Base-by-base conservation (phyloP, 331 rosid genomes). In the Stylosanthes scabra region DNA sequence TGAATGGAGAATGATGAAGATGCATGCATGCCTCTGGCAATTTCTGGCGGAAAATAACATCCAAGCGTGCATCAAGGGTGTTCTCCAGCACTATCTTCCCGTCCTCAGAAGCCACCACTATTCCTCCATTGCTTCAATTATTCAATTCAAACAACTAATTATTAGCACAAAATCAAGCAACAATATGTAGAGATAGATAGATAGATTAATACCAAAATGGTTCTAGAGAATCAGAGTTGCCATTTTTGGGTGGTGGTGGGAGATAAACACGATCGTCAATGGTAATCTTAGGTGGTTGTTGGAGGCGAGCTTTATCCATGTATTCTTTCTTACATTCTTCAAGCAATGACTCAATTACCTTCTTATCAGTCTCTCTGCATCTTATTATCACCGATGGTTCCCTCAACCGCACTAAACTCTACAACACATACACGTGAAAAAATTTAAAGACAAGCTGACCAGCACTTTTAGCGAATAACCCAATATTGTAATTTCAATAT, bases 31-130 rank as follows among this genome's bases (percentile, higher is more conserved):
- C 90, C 90, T 83, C 77, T 0, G 90, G 90, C 13, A 86, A 65
- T 51, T 86, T 83, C 41, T 81, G 86, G 2, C 86, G 76, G 42
- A 75, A 86, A 47, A 83, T 57, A 13, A 86, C 84, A 45, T 83
- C 86, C 25, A 86, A 68, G 2, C 88, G 39, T 0, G 88, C 86
- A 2, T 83, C 84, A 6, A 86, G 88, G 29, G 86, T 86, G 82
- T 78, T 86, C 64, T 86, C 88, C 64, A 77, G 65, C 78, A 81
- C 90, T 31, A 86, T 86, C 81, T 83, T 86, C 51, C 90, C 90
- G 64, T 86, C 88, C 59, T 78, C 77, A 0, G 90, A 81, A 11
- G 90, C 90, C 81, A 86, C 46, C 3, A 83, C 84, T 29, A 86
- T 28, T 72, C 88, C 86, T 71, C 90, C 90, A 0, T 86, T 75